Conservation (phyloP, 805 yeast species). For the Yarrowia porcina region DNA sequence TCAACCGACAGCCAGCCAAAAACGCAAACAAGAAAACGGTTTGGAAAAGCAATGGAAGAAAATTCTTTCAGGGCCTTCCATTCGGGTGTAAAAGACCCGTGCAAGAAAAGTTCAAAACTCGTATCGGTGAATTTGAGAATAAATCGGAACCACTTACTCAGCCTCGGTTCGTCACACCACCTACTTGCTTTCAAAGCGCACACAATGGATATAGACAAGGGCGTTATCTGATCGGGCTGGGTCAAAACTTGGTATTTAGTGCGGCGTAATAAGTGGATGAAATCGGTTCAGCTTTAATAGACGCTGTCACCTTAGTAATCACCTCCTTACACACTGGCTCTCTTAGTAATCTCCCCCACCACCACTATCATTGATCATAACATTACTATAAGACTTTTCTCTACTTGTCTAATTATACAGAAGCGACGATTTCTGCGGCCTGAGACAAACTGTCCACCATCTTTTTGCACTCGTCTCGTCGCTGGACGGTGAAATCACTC, state of each 20-base stretch:
- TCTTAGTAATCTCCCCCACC: too few relatives aligned
- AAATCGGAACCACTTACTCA: not conserved
- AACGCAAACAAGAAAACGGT: too few relatives aligned
- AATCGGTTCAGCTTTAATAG: too few relatives aligned
- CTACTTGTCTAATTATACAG: conserved; percentile 35
- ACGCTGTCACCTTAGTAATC: too few relatives aligned
- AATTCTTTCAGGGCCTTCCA: too few relatives aligned
- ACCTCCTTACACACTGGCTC: too few relatives aligned
- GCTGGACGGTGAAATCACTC: conserved; percentile 84
- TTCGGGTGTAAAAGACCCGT: too few relatives aligned
- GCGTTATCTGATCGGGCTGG: too few relatives aligned
- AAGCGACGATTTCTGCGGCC: conserved; percentile 74
- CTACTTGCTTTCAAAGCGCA: not conserved
- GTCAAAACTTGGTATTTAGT: too few relatives aligned
- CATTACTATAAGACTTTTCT: conserved; percentile 7
- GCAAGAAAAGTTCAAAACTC: not conserved
- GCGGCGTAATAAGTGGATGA: too few relatives aligned
- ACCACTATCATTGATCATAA: conserved; percentile 10
- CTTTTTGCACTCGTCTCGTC: conserved; percentile 89
- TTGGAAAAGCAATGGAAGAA: not conserved
- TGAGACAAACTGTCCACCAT: conserved; percentile 90
- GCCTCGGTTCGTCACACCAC: not conserved
- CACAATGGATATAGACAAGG: not conserved
- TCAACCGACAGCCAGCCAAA: too few relatives aligned
- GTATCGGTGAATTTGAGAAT: not conserved